phyloP scores from a whole-genome alignment of 441 rosid species.

The Populus hybrid region DNA sequence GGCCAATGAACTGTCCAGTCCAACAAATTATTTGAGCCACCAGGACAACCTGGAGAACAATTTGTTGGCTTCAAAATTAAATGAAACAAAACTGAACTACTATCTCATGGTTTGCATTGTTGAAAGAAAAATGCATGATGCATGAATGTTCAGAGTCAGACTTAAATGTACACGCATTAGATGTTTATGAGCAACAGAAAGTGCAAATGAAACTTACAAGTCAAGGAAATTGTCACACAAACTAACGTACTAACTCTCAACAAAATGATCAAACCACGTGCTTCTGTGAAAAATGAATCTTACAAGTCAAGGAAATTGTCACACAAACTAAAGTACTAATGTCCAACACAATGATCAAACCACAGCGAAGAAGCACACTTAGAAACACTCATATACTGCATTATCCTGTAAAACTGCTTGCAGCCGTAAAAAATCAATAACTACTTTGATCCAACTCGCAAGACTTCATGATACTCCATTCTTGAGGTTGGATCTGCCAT shows the following conservation, averaged over 20 bases:
- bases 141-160: background rate
- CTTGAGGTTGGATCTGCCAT: background rate
- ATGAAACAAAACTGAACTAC: background rate
- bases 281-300: background rate
- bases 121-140: background rate
- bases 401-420: background rate
- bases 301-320: background rate
- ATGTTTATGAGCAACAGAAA: background rate
- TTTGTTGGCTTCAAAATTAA: background rate
- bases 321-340: background rate
- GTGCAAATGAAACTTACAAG: background rate
- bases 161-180: background rate
- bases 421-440: background rate
- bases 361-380: background rate
- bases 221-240: background rate
- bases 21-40: conserved; percentile 56
- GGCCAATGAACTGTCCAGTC: conserved; percentile 68
- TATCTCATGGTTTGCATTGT: background rate
- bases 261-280: background rate
- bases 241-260: background rate
- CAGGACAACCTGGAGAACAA: conserved; percentile 44
- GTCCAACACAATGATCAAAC: background rate
- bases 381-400: background rate
- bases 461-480: background rate
- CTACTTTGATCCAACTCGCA: conserved; percentile 1